A percentile compares a stretch with the other conserved stretches of the same genome.
These are phyloP conservation scores for Lentinus polychrous DNA, from an alignment of 1,284 basidiomycete species.

Conservation along the genomic window DNA sequence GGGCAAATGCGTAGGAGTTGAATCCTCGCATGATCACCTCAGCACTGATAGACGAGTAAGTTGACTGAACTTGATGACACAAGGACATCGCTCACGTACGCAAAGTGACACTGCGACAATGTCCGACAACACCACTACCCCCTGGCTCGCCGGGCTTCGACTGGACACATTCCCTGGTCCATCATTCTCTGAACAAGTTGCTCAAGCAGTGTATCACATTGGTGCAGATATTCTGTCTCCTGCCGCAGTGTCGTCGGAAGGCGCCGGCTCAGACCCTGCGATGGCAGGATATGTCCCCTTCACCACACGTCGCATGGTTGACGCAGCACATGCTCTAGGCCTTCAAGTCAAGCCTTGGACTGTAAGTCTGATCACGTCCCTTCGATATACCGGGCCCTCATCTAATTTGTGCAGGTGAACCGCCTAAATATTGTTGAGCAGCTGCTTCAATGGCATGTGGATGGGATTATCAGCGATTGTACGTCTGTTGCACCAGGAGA, in stretches of 20 bases:
- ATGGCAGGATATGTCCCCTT: conserved; percentile 47
- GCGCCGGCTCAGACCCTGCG: conserved; percentile 37
- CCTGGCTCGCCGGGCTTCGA: conserved; percentile 59
- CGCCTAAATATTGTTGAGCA: conserved; percentile 53
- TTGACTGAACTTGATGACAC: not conserved
- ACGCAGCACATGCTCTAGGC: conserved; percentile 55
- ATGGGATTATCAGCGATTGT: conserved; percentile 72
- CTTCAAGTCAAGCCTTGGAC: conserved; percentile 69
- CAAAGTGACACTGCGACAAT: conserved; percentile 36
- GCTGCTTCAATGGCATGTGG: conserved; percentile 51
- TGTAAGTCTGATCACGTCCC: conserved; percentile 31
- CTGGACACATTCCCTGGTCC: conserved; percentile 51
- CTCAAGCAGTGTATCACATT: conserved; percentile 63
- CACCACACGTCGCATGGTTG: conserved; percentile 62
- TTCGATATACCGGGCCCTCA: not conserved
- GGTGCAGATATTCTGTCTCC: conserved; percentile 67
- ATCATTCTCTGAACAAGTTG: conserved; percentile 45
- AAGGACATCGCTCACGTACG: conserved; percentile 2
- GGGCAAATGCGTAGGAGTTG: conserved; percentile 25
- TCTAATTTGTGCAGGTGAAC: conserved; percentile 39
- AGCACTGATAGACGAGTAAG: conserved; percentile 57
- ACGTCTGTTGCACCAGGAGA: conserved; percentile 12
- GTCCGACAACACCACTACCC: conserved; percentile 34
- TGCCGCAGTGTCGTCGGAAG: conserved; percentile 34
- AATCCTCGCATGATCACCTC: conserved; percentile 48